A percentile compares a stretch with the other conserved stretches of the same genome.
phyloP scores from a whole-genome alignment of 805 yeast genomes.

The Maudiozyma pseudohumilis region DNA sequence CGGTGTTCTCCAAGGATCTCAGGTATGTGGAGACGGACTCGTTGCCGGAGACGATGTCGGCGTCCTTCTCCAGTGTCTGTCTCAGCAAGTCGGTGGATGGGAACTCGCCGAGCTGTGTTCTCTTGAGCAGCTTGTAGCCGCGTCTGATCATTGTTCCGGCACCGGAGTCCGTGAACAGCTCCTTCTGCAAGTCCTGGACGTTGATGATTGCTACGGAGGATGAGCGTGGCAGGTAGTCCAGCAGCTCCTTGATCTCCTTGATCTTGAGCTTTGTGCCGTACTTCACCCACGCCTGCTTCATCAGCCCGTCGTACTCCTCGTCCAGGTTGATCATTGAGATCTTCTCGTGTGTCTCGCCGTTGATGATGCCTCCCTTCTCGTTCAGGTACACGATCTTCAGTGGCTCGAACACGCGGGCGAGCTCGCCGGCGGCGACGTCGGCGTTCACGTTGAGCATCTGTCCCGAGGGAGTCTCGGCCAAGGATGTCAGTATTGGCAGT shows the following conservation, averaged over 20 bases:
- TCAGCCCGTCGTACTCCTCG: constrained; percentile 84
- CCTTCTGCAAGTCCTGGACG: constrained; percentile 91
- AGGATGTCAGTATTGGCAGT: constrained; percentile 87
- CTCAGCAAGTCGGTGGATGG: constrained; percentile 66
- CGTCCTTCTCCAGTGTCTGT: constrained; percentile 65
- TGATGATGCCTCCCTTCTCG: constrained; percentile 95
- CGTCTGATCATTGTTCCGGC: constrained; percentile 98
- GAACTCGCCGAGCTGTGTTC: constrained; percentile 61
- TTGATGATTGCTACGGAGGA: constrained; percentile 96
- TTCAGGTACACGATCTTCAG: constrained; percentile 90
- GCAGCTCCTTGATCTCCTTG: constrained; percentile 88
- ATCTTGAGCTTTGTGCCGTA: constrained; percentile 97
- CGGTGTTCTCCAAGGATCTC: constrained; percentile 49
- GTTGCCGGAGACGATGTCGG: constrained; percentile 59
- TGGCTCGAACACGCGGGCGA: constrained; percentile 94
- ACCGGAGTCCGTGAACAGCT: constrained; percentile 95
- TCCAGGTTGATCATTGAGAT: constrained; percentile 85
- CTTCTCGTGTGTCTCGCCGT: constrained; percentile 86
- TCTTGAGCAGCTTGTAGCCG: constrained; percentile 78
- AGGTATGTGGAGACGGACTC: constrained; percentile 74
- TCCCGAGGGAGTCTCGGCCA: constrained; percentile 95
- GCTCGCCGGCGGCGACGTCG: constrained; percentile 97
- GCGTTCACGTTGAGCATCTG: constrained; percentile 97
- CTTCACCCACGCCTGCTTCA: constrained; percentile 96
- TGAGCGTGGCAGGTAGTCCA: constrained; percentile 90